Evolutionary conservation across 257 asterid genomes (phyloP).

Genomic region (Mentha longifolia): DNA sequence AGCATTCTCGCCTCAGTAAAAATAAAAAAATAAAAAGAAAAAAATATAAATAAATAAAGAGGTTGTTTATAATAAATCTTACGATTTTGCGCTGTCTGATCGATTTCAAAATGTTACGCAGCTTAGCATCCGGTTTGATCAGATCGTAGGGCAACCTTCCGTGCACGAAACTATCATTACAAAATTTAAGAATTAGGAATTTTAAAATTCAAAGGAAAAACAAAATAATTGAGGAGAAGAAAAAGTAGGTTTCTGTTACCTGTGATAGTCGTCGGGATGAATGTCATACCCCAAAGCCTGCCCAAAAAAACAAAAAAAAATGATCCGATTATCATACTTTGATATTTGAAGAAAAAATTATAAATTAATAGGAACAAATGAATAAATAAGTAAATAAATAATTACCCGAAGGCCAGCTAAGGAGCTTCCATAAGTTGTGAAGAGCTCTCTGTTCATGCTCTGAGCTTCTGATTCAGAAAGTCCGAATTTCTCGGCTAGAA

Average conservation of each 20-base stretch:
- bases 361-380: neutral
- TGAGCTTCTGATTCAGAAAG: conserved; percentile 66
- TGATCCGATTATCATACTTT: neutral
- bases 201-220: neutral
- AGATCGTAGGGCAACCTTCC: conserved; percentile 84
- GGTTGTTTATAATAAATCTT: conserved; percentile 19
- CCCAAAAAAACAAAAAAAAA: neutral
- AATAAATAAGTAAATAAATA: conserved; percentile 29
- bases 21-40: neutral
- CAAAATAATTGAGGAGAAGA: neutral
- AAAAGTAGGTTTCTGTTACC: conserved; percentile 42
- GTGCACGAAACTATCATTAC: conserved; percentile 66
- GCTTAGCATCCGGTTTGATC: conserved; percentile 63
- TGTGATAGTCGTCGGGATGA: conserved; percentile 83
- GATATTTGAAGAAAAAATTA: neutral
- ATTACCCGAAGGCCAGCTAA: conserved; percentile 90
- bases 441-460: conserved; percentile 68
- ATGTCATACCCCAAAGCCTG: conserved; percentile 81
- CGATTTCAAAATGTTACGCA: conserved; percentile 57
- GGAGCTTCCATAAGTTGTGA: conserved; percentile 83
- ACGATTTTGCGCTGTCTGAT: conserved; percentile 80
- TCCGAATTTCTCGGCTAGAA: conserved; percentile 71
- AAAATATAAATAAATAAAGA: too few relatives aligned
- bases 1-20: neutral
- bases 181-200: neutral